Evolutionary conservation across 495 filamentous ascomycete species (phyloP).

Genomic region (Achaetomiella virescens): DNA sequence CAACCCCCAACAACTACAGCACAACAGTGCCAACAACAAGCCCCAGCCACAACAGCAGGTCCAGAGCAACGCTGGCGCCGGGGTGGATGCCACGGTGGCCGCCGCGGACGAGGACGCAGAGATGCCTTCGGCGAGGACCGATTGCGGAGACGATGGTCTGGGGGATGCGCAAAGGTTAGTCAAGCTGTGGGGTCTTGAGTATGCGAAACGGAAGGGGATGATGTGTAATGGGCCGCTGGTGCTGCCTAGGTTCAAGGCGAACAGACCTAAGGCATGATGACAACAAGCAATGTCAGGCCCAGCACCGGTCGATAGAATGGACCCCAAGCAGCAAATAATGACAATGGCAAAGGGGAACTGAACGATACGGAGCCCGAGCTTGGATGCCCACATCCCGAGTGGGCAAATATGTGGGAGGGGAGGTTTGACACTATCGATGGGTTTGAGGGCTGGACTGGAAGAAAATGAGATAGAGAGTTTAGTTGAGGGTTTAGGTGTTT

Average conservation of each 20-base stretch:
- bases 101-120: constrained; percentile 9
- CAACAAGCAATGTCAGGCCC: neutral
- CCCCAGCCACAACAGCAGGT: constrained; percentile 17
- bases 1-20: neutral
- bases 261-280: neutral
- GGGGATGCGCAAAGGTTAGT: neutral
- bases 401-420: constrained; percentile 9
- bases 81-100: constrained; percentile 17
- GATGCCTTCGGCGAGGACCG: constrained; percentile 10
- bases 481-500: too few relatives aligned
- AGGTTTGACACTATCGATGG: too few relatives aligned
- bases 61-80: constrained; percentile 14
- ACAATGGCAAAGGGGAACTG: constrained; percentile 8
- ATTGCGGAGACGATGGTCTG: constrained; percentile 5
- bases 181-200: neutral
- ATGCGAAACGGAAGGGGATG: neutral
- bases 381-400: constrained; percentile 6
- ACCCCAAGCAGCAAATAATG: constrained; percentile 3
- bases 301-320: neutral
- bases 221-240: too few relatives aligned
- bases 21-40: neutral
- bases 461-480: too few relatives aligned
- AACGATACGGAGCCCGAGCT: constrained; percentile 11
- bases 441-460: too few relatives aligned
- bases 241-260: too few relatives aligned